Base-by-base conservation (phyloP, 306 rosid species). In the Astragalus membranaceus region DNA sequence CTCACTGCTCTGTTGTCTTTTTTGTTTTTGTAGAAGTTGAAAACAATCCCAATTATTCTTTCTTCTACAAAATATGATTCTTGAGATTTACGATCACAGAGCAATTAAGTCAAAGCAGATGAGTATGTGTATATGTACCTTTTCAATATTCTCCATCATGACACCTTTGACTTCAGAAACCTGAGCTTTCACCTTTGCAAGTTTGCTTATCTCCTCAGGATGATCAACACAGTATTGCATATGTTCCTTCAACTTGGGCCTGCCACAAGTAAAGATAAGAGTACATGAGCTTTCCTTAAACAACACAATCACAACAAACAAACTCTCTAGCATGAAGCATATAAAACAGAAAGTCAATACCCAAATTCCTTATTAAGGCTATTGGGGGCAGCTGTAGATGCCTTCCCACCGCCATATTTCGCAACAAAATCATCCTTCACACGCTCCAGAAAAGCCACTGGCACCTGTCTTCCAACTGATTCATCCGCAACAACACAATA, bases 111-210 rank as follows among this genome's bases (percentile, higher is more conserved):
- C 13, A 49, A 50, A 61, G 52, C 47, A n/a, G 36, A 39, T 33
- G 14, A 10, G 13, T 8, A 23, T 9, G 33, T 10, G 7, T 30
- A 54, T 48, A 36, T 43, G 39, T 83, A 92, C 98, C 98, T 93
- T 93, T 42, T 93, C 98, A 68, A 93, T 93, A 73, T 93, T 93
- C 90, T 93, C 98, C 97, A 93, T 93, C 98, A 93, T 93, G 77
- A 93, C 98, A 72, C 94, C 98, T 83, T 93, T 93, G 64, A 93
- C 98, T 80, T 93, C 98, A 54, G 98, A 88, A 70, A 93, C 98
- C 85, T 93, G 97, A 72, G 97, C 97, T 70, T 88, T 88, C 76
- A 93, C 98, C 86, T 90, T 93, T 4, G 98, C 92, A 61, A 93
- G 96, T 86, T 93, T 93, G 86, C 89, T 93, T 35, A 93, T 80